Percentiles rank a stretch among this genome's conserved stretches.
Conservation (phyloP, 805 yeast genomes). For the Candida ponderosae region DNA sequence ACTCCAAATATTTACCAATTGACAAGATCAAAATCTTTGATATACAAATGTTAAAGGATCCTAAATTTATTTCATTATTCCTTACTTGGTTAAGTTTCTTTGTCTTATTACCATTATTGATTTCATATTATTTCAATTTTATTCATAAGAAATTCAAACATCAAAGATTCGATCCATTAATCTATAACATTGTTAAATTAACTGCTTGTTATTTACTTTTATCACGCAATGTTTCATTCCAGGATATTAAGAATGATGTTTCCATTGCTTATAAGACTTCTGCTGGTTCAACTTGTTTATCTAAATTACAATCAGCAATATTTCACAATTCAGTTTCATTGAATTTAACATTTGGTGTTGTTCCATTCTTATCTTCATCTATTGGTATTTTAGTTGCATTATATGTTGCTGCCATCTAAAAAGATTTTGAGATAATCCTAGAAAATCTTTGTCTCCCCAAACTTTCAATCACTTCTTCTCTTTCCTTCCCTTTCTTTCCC, state of each 20-base stretch:
- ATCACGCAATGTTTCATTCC: slow-evolving; percentile 17
- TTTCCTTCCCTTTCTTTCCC: too few relatives aligned
- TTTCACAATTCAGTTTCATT: slow-evolving; percentile 19
- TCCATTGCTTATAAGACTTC: slow-evolving; percentile 21
- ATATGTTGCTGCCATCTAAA: slow-evolving; percentile 22
- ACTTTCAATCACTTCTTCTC: too few relatives aligned
- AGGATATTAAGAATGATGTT: slow-evolving; percentile 20
- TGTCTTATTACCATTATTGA: slow-evolving; percentile 14
- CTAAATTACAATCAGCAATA: slow-evolving; percentile 12
- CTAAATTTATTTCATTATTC: slow-evolving; percentile 12
- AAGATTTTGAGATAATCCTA: not conserved
- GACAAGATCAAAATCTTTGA: slow-evolving; percentile 11
- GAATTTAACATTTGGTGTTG: slow-evolving; percentile 23
- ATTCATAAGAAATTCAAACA: slow-evolving; percentile 21
- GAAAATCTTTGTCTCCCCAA: too few relatives aligned
- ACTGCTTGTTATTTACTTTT: slow-evolving; percentile 31
- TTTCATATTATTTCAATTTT: slow-evolving; percentile 23
- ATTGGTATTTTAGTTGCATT: slow-evolving; percentile 26
- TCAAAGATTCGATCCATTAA: slow-evolving; percentile 44
- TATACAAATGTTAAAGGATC: slow-evolving; percentile 10
- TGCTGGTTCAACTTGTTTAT: slow-evolving; percentile 11
- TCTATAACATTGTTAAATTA: slow-evolving; percentile 40
- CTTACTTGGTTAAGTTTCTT: slow-evolving; percentile 17
- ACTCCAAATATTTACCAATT: slow-evolving; percentile 11
- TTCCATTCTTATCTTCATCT: slow-evolving; percentile 22